phyloP scores from a whole-genome alignment of 2,329 filamentous ascomycete genomes.

The Colletotrichum karsti region DNA sequence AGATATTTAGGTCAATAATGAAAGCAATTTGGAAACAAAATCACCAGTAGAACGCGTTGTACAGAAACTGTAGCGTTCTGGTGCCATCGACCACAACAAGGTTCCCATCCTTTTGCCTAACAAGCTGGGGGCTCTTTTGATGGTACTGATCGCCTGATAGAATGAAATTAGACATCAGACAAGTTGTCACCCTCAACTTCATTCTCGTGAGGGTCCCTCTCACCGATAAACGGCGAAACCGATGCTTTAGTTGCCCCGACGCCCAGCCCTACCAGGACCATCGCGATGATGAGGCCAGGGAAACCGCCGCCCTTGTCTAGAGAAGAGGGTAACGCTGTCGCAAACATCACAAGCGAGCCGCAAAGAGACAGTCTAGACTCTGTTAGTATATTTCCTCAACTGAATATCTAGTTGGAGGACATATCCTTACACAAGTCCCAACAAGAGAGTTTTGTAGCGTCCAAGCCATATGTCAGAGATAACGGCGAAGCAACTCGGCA shows the following conservation, averaged over 20 bases:
- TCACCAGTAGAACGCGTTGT: slow-evolving; percentile 68
- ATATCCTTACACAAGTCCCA: slow-evolving; percentile 28
- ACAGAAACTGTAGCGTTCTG: slow-evolving; percentile 65
- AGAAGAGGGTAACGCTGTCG: slow-evolving; percentile 60
- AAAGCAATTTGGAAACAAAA: no score
- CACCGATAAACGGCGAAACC: slow-evolving; percentile 41
- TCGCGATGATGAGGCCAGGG: slow-evolving; percentile 62
- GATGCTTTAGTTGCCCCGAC: slow-evolving; percentile 69
- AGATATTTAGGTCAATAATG: no score
- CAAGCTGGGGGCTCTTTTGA: slow-evolving; percentile 51
- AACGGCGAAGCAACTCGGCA: slow-evolving; percentile 66
- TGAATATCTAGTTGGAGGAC: slow-evolving; percentile 23
- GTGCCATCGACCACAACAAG: slow-evolving; percentile 63
- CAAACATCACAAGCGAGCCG: slow-evolving; percentile 62
- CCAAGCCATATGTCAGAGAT: slow-evolving; percentile 69
- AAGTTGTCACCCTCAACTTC: background rate
- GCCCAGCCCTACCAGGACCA: slow-evolving; percentile 66
- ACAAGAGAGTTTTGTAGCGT: slow-evolving; percentile 64
- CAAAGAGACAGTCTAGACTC: slow-evolving; percentile 54
- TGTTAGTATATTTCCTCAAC: background rate
- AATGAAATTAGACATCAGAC: background rate
- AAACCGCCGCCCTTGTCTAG: slow-evolving; percentile 58
- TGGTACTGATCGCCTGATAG: slow-evolving; percentile 61
- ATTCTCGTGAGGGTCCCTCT: rapidly evolving
- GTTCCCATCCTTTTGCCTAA: slow-evolving; percentile 32